Conservation (phyloP, 2,329 filamentous ascomycete genomes). For the Pseudogymnoascus verrucosus region DNA sequence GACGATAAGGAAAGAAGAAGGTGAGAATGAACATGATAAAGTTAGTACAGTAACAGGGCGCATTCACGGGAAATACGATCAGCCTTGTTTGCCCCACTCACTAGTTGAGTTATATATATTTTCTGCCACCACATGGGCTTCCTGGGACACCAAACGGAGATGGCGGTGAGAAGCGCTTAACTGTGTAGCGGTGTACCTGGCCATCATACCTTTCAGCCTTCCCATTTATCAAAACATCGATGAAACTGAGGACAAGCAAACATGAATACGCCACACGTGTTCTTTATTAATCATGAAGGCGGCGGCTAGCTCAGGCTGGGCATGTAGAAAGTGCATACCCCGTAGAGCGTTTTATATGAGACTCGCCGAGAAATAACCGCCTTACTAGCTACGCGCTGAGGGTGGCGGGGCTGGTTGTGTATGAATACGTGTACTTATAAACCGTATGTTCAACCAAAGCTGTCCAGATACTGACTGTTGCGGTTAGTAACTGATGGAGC, state of each 20-base stretch:
- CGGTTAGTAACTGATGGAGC: background rate
- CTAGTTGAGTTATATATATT: background rate
- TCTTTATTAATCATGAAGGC: background rate
- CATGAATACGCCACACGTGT: background rate
- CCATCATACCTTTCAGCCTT: background rate
- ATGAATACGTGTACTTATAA: background rate
- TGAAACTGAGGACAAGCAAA: background rate
- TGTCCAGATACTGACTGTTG: background rate
- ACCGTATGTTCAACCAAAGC: background rate
- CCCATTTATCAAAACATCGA: constrained; percentile 1
- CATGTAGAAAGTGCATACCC: background rate
- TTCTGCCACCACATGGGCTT: background rate
- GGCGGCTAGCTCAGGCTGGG: background rate
- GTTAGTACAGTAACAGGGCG: background rate
- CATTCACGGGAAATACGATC: background rate
- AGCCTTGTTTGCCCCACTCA: constrained; percentile 5
- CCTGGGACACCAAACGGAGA: background rate
- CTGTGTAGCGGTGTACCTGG: background rate
- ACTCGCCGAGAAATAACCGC: background rate
- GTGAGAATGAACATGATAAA: background rate
- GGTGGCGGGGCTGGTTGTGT: background rate
- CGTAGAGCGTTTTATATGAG: background rate
- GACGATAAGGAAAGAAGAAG: background rate
- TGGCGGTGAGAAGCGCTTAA: background rate
- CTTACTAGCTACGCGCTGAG: background rate